Conservation (phyloP, 2,329 filamentous ascomycete species). For the Verticillium zaregamsianum region DNA sequence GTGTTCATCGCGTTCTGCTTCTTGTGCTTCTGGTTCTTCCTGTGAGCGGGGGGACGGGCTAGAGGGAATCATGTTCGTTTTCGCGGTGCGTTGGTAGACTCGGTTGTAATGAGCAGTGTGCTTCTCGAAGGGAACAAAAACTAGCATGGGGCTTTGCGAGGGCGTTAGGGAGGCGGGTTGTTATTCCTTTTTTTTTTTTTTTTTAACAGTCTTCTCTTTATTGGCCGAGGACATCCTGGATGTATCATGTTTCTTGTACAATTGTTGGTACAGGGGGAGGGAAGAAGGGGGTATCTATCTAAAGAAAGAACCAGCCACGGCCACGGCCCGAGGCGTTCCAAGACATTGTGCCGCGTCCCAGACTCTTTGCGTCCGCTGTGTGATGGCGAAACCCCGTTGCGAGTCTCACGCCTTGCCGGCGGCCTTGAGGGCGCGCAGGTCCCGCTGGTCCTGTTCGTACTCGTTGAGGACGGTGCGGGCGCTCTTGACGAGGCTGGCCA, state of each 20-base stretch:
- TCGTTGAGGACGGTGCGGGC: constrained; percentile 60
- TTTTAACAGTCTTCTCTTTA: neutral
- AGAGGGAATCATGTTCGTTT: no score
- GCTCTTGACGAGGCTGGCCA: constrained; percentile 61
- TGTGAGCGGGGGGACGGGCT: constrained; percentile 20
- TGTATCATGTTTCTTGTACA: constrained; percentile 9
- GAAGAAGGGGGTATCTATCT: constrained; percentile 4
- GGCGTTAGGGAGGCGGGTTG: constrained; percentile 9
- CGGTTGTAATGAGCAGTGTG: neutral
- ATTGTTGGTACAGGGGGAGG: constrained; percentile 8
- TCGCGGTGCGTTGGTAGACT: neutral
- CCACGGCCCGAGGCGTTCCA: neutral
- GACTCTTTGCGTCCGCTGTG: neutral
- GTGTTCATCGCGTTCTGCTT: constrained; percentile 90
- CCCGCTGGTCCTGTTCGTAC: constrained; percentile 33
- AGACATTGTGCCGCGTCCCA: neutral
- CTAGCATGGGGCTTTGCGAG: constrained; percentile 11
- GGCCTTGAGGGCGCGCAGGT: neutral
- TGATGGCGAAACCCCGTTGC: no score
- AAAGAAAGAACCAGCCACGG: neutral
- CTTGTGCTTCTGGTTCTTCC: constrained; percentile 76
- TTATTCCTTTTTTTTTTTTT: neutral
- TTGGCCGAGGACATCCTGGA: constrained; percentile 11
- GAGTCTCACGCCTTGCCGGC: neutral
- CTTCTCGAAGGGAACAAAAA: constrained; percentile 9